Evolutionary conservation across 768 basidiomycete genomes (phyloP).

Genomic region (Mycena olivaceomarginata): DNA sequence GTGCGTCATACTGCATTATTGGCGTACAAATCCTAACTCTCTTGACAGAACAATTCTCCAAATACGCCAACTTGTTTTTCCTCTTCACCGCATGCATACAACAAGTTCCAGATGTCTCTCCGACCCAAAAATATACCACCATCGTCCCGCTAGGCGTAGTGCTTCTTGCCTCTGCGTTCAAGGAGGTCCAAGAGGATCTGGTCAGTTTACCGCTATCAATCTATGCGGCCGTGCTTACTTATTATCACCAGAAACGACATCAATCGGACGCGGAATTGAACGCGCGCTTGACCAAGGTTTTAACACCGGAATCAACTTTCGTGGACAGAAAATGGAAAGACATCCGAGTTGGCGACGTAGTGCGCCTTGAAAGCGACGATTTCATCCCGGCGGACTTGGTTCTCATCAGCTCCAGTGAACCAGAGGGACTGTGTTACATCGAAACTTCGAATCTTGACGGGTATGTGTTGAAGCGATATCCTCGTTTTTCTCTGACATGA

Average conservation of each 20-base stretch:
- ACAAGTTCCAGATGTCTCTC: constrained; percentile 98
- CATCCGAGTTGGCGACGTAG: constrained; percentile 92
- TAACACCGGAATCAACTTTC: constrained; percentile 80
- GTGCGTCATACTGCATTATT: constrained; percentile 65
- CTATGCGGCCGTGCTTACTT: background rate
- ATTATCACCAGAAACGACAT: constrained; percentile 88
- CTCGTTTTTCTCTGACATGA: constrained; percentile 16
- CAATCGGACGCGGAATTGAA: constrained; percentile 96
- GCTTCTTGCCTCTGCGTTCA: constrained; percentile 94
- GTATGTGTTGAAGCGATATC: constrained; percentile 62
- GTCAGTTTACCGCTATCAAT: constrained; percentile 65
- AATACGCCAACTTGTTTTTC: constrained; percentile 99
- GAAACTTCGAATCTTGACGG: constrained; percentile 99
- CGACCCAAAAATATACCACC: constrained; percentile 96
- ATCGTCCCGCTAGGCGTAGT: constrained; percentile 94
- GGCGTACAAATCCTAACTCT: constrained; percentile 32
- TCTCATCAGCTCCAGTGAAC: constrained; percentile 92
- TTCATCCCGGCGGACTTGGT: constrained; percentile 98
- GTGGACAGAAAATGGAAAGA: constrained; percentile 90
- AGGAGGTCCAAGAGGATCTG: constrained; percentile 96
- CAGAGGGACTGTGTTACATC: constrained; percentile 97
- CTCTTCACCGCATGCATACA: constrained; percentile 98
- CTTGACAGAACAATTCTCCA: constrained; percentile 93
- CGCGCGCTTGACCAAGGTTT: constrained; percentile 85
- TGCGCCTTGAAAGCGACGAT: constrained; percentile 93